These are phyloP conservation scores for Mediolabrus comicus DNA, from an alignment of 108 stramenopile genomes.

Conservation along the genomic window DNA sequence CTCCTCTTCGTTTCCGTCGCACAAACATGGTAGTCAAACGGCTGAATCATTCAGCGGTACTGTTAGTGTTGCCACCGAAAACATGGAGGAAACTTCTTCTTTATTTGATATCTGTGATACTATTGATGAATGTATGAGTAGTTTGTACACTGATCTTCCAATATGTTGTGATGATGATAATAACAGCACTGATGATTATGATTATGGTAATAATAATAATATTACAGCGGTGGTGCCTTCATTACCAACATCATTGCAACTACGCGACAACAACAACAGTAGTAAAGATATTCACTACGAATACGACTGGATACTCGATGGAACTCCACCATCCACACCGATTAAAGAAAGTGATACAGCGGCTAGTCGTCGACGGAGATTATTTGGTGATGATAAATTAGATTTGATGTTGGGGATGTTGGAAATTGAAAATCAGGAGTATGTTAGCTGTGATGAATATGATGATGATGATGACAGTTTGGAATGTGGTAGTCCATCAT, in stretches of 20 bases:
- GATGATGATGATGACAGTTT: neutral
- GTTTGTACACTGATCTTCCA: neutral
- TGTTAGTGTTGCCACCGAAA: neutral
- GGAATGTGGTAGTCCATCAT: neutral
- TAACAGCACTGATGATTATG: too few species aligned
- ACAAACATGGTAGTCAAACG: too few species aligned
- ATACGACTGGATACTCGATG: slow-evolving; percentile 42
- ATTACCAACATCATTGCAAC: neutral
- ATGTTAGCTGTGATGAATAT: neutral
- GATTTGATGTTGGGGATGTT: slow-evolving; percentile 35
- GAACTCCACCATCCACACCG: neutral
- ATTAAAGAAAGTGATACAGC: neutral
- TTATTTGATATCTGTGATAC: neutral
- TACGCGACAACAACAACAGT: neutral
- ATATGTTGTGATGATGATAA: too few species aligned
- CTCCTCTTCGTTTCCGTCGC: neutral
- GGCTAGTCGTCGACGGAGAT: slow-evolving; percentile 1
- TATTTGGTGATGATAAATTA: slow-evolving; percentile 23
- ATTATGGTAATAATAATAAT: neutral
- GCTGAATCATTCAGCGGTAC: neutral
- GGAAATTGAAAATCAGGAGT: slow-evolving; percentile 36
- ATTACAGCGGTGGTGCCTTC: neutral
- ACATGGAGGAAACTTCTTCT: neutral
- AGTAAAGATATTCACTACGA: slow-evolving; percentile 5
- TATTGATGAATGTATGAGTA: neutral